Base-by-base conservation (phyloP, 1,284 basidiomycete genomes). In the Ganoderma resinaceum region DNA sequence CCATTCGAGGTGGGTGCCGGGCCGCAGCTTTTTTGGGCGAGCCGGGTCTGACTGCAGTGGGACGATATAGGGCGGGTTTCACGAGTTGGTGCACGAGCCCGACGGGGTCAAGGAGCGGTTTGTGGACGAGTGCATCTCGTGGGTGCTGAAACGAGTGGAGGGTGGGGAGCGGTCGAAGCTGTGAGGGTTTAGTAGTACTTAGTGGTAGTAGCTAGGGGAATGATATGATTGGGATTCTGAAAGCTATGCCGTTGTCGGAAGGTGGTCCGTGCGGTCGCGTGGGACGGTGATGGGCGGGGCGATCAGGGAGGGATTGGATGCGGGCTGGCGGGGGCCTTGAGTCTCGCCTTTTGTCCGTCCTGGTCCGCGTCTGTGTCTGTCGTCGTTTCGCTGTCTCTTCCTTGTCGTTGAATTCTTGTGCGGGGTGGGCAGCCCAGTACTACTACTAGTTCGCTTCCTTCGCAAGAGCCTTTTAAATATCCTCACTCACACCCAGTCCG, bases 21-120 rank as follows among this genome's bases (percentile, higher is more conserved):
- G 23, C 9, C 35, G 14, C 12, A 26, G 62, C 29, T 37, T 37
- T 7, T 33, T 31, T 2, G 12, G 35, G 29, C 9, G 23, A 26
- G 35, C 23, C 14, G 23, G 55, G 58, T 57, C 66, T 49, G 59
- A 71, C 18, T 62, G 29, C 37, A 23, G 46, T 26, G 23, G 23
- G n/a, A 29, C 63, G 57, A 20, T 74, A 95, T 74, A 95, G 90
- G 90, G 87, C 26, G 92, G 89, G 40, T 93, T 86, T 76, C 95
- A 97, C 75, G 95, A 97, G 76, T 82, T 95, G 16, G 89, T 93
- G 61, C 92, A 95, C 74, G 96, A 97, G 78, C 88, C 91, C 0
- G 86, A 91, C 61, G 89, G 88, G 11, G 85, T 93, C 11, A 86
- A 88, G 75, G 87, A 91, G 71, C 84, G 83, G 64, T 76, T 91